Evolutionary conservation across 345 rosid species (phyloP), one percentile per base, ranked within the genome.

Genomic region (Arabis hirsuta): DNA sequence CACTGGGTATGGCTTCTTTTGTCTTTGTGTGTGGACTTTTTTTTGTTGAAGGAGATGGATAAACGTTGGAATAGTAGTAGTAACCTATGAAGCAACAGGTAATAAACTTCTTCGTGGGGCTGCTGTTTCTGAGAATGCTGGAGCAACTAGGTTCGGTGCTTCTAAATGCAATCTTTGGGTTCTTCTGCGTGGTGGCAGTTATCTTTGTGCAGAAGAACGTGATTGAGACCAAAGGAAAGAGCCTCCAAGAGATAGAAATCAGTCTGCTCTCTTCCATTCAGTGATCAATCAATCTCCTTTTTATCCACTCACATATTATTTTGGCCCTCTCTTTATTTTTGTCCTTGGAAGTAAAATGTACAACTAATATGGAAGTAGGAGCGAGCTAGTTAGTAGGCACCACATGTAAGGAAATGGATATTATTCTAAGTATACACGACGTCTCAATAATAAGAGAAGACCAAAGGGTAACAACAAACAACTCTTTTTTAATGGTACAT

Each of bases 221-320:
- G 66, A 20, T 89, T 66, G 97, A 94, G 82, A 94, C 97, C 14
- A 91, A 88, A 80, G 98, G 97, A 64, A 94, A 91, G 73, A 82
- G 91, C 60, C 96, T 94, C 19, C 92, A 94, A 80, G 98, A 91
- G 83, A 94, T 94, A 55, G 97, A 94, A 56, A 60, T 67, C 63
- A 74, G 69, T 67, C 55, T 74, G 41, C 73, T 67, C 64, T 52
- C 73, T 26, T 69, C 67, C 22, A 26, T 51, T 13, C 56, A 74
- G 63, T 74, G 42, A 36, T 36, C 11, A 36, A 36, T 36, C 10
- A 47, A 14, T 55, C 42, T 29, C 41, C 31, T 16, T 16, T 22
- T 36, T 54, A 34, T 54, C 4, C 27, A 1, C 29, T 7, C 26
- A 6, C 39, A 2, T 34, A 43, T 73, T 10, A 32, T 48, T 51